Conservation (phyloP, 1,284 basidiomycete species). For the Puccinia coronata region DNA sequence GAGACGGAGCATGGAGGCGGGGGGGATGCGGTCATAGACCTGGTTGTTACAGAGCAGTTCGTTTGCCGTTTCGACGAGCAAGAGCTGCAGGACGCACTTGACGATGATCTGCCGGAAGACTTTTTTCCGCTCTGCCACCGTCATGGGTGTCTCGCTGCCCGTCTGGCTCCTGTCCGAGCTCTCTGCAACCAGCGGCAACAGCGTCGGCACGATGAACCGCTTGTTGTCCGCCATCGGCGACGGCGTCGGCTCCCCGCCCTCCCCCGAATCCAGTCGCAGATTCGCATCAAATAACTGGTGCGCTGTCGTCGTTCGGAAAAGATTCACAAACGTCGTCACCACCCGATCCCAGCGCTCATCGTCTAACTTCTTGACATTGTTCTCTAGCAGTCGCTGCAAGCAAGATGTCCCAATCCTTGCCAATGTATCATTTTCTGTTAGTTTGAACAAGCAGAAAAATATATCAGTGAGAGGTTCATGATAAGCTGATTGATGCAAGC, state of each 20-base stretch:
- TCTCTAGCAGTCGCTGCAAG: slow-evolving; percentile 91
- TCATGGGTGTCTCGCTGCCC: slow-evolving; percentile 47
- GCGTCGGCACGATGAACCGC: slow-evolving; percentile 74
- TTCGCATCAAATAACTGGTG: slow-evolving; percentile 93
- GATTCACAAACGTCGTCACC: slow-evolving; percentile 86
- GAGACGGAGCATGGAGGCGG: slow-evolving; percentile 84
- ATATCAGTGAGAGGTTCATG: neutral
- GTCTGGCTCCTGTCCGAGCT: slow-evolving; percentile 38
- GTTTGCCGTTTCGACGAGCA: slow-evolving; percentile 96
- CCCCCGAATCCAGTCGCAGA: slow-evolving; percentile 65
- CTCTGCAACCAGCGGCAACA: slow-evolving; percentile 66
- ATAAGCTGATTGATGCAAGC: neutral
- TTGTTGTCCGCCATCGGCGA: slow-evolving; percentile 59
- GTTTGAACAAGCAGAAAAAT: slow-evolving; percentile 3
- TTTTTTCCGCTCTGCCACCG: slow-evolving; percentile 73
- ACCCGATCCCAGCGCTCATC: slow-evolving; percentile 86
- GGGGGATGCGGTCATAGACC: slow-evolving; percentile 91
- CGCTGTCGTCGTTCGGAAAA: slow-evolving; percentile 96
- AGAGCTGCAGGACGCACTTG: slow-evolving; percentile 95
- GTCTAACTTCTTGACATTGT: slow-evolving; percentile 85
- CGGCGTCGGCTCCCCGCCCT: slow-evolving; percentile 43
- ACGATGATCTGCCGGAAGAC: slow-evolving; percentile 99
- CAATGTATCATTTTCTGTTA: slow-evolving; percentile 90
- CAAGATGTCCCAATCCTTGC: slow-evolving; percentile 98
- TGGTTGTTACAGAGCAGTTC: slow-evolving; percentile 88